These are phyloP conservation scores for Petunia hybrid DNA, from an alignment of 305 asterid genomes.

Conservation along the genomic window DNA sequence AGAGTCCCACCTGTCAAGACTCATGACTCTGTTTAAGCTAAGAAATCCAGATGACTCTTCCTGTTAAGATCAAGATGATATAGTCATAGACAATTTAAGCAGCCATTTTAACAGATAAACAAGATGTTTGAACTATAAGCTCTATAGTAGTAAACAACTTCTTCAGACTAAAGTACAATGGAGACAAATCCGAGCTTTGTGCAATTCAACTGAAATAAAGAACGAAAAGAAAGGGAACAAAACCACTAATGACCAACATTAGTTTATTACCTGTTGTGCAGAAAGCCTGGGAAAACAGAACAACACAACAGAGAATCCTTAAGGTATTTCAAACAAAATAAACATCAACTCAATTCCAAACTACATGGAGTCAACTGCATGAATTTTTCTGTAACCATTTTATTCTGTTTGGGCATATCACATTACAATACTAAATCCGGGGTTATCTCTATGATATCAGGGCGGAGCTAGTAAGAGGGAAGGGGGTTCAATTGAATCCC, in stretches of 20 bases:
- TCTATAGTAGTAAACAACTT: not conserved
- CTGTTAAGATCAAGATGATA: conserved; percentile 42
- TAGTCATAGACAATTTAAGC: not conserved
- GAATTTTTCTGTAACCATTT: not conserved
- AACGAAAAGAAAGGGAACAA: not conserved
- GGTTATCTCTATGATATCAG: no score
- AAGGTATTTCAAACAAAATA: not conserved
- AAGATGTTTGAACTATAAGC: not conserved
- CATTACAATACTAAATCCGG: not conserved
- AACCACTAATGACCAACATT: not conserved
- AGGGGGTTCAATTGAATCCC: no score
- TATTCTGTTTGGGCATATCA: not conserved
- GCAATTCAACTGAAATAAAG: not conserved
- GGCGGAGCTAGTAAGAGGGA: no score
- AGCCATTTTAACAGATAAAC: not conserved
- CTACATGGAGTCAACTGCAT: not conserved
- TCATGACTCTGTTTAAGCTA: conserved; percentile 92
- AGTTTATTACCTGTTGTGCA: not conserved
- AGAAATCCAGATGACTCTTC: conserved; percentile 87
- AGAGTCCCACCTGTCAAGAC: conserved; percentile 73
- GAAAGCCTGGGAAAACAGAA: conserved; percentile 4
- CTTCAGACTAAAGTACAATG: not conserved
- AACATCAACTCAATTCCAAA: not conserved
- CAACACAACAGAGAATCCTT: not conserved
- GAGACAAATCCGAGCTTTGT: not conserved